Base-by-base conservation (phyloP, 257 asterid genomes). In the Solanum virginianum region DNA sequence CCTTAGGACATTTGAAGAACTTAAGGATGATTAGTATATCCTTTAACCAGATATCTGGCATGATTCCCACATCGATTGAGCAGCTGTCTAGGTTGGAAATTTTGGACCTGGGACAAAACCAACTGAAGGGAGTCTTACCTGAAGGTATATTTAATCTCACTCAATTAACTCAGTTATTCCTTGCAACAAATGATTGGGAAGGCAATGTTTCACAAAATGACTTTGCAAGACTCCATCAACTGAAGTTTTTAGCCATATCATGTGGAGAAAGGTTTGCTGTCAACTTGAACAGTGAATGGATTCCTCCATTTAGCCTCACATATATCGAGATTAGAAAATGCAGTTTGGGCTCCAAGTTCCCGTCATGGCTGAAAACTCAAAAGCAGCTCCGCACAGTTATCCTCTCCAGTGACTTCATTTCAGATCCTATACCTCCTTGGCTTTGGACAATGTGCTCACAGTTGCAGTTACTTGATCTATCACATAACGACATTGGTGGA, bases 371-470 rank as follows among this genome's bases (percentile, higher is more conserved):
- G 24, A 41, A 71, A 69, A 85, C 88, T 80, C 86, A 85, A 59
- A 85, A 72, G 36, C 71, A 82, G 55, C 63, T 88, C 70, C 49
- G 29, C 18, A 41, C 41, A 24, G 9, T 84, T 77, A 70, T 80
- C 66, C 69, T 89, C 10, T 57, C 83, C 3, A 49, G 49, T 32
- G 84, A 43, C 20, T 83, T 84, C 15, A 85, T 88, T 45, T 77
- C 72, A 20, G 90, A 80, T 63, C 11, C 81, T 17, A 65, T 88
- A 79, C 89, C 92, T 3, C 18, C 65, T 83, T 88, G 90, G 92
- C 43, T 88, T 24, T 80, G 88, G 92, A 62, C 80, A 53, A 24
- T 82, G 24, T 72, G 56, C 69, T 65, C 83, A 41, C 49, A 75
- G 12, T 26, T 86, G 51, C 6, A 41, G 54, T 2, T 47, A n/a